Evolutionary conservation across 2,329 filamentous ascomycete genomes (phyloP).

Genomic region (Colletotrichum spaethianum): DNA sequence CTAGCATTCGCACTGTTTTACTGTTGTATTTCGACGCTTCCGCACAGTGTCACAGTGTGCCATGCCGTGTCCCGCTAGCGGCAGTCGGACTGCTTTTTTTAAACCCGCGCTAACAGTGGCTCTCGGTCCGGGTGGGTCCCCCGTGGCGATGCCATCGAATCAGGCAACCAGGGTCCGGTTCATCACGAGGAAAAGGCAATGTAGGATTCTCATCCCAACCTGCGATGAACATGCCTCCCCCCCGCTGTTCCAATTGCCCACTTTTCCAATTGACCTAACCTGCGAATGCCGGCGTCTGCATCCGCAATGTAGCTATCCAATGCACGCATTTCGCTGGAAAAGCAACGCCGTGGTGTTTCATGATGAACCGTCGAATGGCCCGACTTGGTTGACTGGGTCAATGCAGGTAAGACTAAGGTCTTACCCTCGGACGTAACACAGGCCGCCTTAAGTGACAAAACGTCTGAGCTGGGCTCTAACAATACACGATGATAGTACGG

Average conservation of each 20-base stretch:
- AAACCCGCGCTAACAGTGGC: conserved; percentile 23
- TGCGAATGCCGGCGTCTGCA: conserved; percentile 5
- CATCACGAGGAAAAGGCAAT: not conserved
- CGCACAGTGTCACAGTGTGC: conserved; percentile 9
- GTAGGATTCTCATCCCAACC: conserved; percentile 17
- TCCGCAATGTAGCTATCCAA: not conserved
- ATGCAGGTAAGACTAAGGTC: not conserved
- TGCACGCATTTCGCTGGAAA: not conserved
- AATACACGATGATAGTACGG: not conserved
- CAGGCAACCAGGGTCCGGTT: conserved; percentile 11
- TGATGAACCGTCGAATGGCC: not conserved
- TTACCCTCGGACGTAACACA: conserved; percentile 13
- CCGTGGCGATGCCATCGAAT: conserved; percentile 34
- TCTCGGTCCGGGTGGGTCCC: conserved; percentile 19
- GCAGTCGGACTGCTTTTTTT: conserved; percentile 35
- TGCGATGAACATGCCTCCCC: conserved; percentile 9
- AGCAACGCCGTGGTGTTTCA: conserved; percentile 18
- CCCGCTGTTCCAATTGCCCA: not conserved
- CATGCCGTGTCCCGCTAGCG: not conserved
- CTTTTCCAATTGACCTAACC: not conserved
- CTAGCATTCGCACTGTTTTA: not conserved
- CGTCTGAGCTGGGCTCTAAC: conserved; percentile 17
- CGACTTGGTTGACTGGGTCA: conserved; percentile 8
- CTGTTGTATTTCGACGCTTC: accelerated
- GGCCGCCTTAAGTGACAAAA: conserved; percentile 9